Evolutionary conservation across 208 protist genomes (phyloP).

Genomic region (Porcisia hertigi): DNA sequence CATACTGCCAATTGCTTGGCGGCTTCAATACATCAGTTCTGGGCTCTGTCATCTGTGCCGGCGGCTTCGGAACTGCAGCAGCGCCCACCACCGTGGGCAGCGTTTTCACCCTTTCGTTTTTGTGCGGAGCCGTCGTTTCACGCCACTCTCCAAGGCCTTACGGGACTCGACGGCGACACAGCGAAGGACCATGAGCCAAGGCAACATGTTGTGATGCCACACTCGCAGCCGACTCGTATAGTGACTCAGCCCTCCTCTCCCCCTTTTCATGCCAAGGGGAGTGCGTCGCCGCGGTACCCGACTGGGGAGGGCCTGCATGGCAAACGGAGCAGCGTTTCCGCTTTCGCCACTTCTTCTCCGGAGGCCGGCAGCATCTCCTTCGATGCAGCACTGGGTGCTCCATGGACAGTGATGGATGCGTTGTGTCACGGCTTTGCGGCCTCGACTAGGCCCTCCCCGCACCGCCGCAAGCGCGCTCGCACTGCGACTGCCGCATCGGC

Average conservation of each 20-base stretch:
- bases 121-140: slow-evolving; percentile 20
- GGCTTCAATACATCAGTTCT: slow-evolving; percentile 2
- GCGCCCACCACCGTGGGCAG: slow-evolving; percentile 11
- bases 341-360: background rate
- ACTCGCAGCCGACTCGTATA: background rate
- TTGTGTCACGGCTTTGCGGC: slow-evolving; percentile 25
- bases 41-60: background rate
- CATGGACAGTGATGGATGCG: slow-evolving; percentile 12
- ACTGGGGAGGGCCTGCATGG: background rate
- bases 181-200: background rate
- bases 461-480: slow-evolving; percentile 10
- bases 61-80: background rate
- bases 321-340: background rate
- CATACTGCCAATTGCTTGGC: background rate
- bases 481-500: background rate
- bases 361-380: background rate
- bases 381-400: background rate
- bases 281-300: background rate
- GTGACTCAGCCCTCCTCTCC: no score
- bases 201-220: background rate
- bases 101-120: slow-evolving; percentile 34
- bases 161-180: background rate
- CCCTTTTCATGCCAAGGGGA: background rate
- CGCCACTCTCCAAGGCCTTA: slow-evolving; percentile 9
- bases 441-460: background rate